Evolutionary conservation across 257 asterid genomes (phyloP), one percentile per base, ranked within the genome.

Genomic region (Scutellaria barbata): DNA sequence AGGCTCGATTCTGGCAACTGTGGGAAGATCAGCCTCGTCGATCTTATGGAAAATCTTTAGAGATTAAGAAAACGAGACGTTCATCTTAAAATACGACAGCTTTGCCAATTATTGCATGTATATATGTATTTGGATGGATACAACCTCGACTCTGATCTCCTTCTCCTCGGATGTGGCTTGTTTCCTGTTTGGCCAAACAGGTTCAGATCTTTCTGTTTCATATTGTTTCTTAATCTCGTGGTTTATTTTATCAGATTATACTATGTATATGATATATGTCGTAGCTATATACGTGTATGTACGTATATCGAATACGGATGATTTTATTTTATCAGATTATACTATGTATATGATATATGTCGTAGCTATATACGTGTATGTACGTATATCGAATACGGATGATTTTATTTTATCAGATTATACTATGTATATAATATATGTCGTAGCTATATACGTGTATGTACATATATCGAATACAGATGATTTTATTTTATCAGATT

Each of bases 1-100:
- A 87, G 89, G 59, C 80, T 93, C 53, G 98, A 93, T 77, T 30
- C 81, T 0, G 97, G 96, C 39, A 90, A 90, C 79, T 86, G 93
- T 57, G 98, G 97, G 20, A 93, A 92, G 82, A 93, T 93, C 73
- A 86, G 92, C 10, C 92, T 93, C 45, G 83, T 83, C 1, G 97
- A 90, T 85, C 95, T 93, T 57, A 82, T 84, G 83, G 90, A 88
- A 79, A 70, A 65, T 47, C 85, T 72, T 37, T 83, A 76, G 65
- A 85, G 79, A 88, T 54, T 43, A 10, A 54, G 40, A 41, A 57
- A 14, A 54, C 46, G 39, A 12, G 25, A 54, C 33, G 39, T 7
- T 51, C 25, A 45, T 63, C 55, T 11, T n/a, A 42, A 33, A 46
- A 46, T 62, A 22, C 22, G 43, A 56, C 3, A 10, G 37, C 22